Conservation (phyloP, 2,329 filamentous ascomycete species). For the Colletotrichum scovillei region DNA sequence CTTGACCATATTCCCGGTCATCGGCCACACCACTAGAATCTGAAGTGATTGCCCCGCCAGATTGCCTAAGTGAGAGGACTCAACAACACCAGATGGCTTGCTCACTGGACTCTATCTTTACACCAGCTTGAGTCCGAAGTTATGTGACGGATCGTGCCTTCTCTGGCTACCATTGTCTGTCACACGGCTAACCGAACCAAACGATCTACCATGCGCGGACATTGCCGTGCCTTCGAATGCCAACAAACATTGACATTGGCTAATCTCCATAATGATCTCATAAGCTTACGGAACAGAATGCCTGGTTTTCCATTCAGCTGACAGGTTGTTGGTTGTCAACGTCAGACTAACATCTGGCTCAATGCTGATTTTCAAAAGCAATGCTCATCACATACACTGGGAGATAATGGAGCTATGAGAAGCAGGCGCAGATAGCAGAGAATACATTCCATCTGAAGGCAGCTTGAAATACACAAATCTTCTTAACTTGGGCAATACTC, state of each 20-base stretch:
- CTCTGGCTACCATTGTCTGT: too few species aligned
- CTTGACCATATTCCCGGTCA: not conserved
- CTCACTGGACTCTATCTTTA: not conserved
- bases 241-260: not conserved
- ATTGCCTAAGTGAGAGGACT: not conserved
- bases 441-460: not conserved
- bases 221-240: not conserved
- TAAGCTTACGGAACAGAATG: not conserved
- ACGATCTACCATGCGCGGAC: not conserved
- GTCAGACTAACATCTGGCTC: not conserved
- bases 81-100: not conserved
- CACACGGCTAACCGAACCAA: too few species aligned
- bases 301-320: not conserved
- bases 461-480: not conserved
- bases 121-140: too few species aligned
- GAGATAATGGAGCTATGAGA: too few species aligned
- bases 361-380: not conserved
- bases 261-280: not conserved
- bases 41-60: not conserved
- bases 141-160: too few species aligned
- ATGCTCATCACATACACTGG: not conserved
- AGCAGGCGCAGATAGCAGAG: not conserved
- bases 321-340: not conserved
- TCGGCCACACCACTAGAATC: not conserved
- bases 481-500: not conserved